Evolutionary conservation across 352 stramenopile species (phyloP), one percentile per base, ranked within the genome.

Genomic region (Pythium sp.): DNA sequence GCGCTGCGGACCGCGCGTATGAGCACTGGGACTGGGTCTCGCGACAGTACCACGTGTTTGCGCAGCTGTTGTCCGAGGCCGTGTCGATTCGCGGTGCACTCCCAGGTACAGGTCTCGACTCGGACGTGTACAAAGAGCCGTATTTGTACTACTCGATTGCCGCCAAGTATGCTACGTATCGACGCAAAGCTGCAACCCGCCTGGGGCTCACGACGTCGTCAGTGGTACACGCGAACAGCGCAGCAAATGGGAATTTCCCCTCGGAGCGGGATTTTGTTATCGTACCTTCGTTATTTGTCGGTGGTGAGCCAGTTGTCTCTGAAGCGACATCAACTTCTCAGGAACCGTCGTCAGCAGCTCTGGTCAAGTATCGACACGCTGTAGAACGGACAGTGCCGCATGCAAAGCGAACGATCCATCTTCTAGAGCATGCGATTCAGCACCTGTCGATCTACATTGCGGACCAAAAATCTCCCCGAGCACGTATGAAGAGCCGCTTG

Each of bases 41-140:
- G 18, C 80, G 89, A 3, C 89, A 96, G 72, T 96, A 95, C 55
- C 86, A 96, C 68, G 83, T 96, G 15, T 95, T 96, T 62, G 89
- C 83, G 22, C 89, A 96, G 72, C 77, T 96, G 24, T 65, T 96
- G 12, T 72, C 84, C 2, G 83, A 95, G 64, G 84, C 87, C 8
- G 74, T 79, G 12, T 89, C 87, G 18, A 89, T 93, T 63, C 86
- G 82, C 46, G 85, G 85, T 12, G 79, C 80, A 0, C 64, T 92
- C 22, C 62, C 79, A 4, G 76, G 62, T 60, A 73, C 78, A 12
- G 87, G 86, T 0, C 69, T 96, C 26, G 88, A 94, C 41, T 89
- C 84, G 56, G 77, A 93, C 51, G 74, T 92, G 55, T 96, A 92
- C 78, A 96, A 94, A 63, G 88, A 96, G 67, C 81, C 86, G 62